Evolutionary conservation across 1,139 yeast genomes (phyloP).

Genomic region (Eremothecium cymbalariae): DNA sequence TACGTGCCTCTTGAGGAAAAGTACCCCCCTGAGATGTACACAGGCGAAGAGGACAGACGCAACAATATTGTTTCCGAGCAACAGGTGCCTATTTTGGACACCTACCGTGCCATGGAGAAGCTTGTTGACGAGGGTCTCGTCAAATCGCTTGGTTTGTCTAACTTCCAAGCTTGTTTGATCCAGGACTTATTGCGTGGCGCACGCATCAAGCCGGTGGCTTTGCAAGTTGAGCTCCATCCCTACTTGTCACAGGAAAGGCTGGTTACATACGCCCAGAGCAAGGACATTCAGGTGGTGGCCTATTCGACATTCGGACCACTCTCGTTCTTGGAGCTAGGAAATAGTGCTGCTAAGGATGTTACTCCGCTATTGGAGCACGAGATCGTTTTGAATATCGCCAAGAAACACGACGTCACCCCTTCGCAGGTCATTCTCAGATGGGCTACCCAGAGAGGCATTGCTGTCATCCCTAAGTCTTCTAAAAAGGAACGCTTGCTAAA

Average conservation of each 20-base stretch:
- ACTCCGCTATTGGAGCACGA: slow-evolving; percentile 51
- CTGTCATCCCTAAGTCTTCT: slow-evolving; percentile 69
- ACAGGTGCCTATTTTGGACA: slow-evolving; percentile 62
- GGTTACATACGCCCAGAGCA: slow-evolving; percentile 51
- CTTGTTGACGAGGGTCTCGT: slow-evolving; percentile 55
- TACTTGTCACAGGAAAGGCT: slow-evolving; percentile 71
- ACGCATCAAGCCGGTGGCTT: slow-evolving; percentile 61
- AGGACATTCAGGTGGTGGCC: slow-evolving; percentile 66
- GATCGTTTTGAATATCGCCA: slow-evolving; percentile 46
- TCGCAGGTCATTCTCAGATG: slow-evolving; percentile 69
- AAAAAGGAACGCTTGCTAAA: slow-evolving; percentile 50
- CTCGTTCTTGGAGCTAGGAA: slow-evolving; percentile 57
- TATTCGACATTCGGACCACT: slow-evolving; percentile 84
- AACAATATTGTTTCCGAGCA: slow-evolving; percentile 43
- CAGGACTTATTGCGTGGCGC: slow-evolving; percentile 68
- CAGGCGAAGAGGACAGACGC: slow-evolving; percentile 49
- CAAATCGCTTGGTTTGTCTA: slow-evolving; percentile 76
- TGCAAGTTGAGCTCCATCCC: slow-evolving; percentile 91
- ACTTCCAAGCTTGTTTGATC: slow-evolving; percentile 67
- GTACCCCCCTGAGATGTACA: slow-evolving; percentile 67
- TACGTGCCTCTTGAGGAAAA: slow-evolving; percentile 62
- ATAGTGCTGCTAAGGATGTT: slow-evolving; percentile 44
- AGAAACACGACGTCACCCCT: slow-evolving; percentile 41
- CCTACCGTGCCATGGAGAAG: slow-evolving; percentile 73
- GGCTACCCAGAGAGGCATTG: slow-evolving; percentile 69